Evolutionary conservation across 805 yeast genomes (phyloP).

Genomic region (Candida anglica): DNA sequence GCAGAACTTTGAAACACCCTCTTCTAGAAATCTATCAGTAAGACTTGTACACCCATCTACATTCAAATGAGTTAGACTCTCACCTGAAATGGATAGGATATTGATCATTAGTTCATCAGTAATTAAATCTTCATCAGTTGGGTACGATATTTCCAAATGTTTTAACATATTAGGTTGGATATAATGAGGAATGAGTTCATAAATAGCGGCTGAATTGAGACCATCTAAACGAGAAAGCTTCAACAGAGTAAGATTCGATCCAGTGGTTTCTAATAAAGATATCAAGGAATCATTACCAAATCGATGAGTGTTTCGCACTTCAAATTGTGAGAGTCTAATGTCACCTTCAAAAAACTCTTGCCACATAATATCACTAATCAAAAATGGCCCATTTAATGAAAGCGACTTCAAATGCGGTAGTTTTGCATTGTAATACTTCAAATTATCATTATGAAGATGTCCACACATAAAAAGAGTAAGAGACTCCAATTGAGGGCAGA

Average conservation of each 20-base stretch:
- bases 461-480: conserved; percentile 90
- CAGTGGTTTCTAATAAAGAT: conserved; percentile 57
- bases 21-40: conserved; percentile 57
- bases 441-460: conserved; percentile 72
- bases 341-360: conserved; percentile 59
- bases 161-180: conserved; percentile 43
- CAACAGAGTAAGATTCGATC: conserved; percentile 48
- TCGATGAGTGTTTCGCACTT: conserved; percentile 78
- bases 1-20: conserved; percentile 60
- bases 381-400: conserved; percentile 84
- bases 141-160: conserved; percentile 64
- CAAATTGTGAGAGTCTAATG: conserved; percentile 51
- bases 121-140: conserved; percentile 59
- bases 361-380: conserved; percentile 79
- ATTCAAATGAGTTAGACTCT: conserved; percentile 49
- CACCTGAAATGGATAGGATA: conserved; percentile 59
- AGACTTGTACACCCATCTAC: conserved; percentile 73
- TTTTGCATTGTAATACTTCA: conserved; percentile 59
- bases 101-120: conserved; percentile 65
- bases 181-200: conserved; percentile 63
- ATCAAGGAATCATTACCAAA: conserved; percentile 65
- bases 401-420: conserved; percentile 51
- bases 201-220: conserved; percentile 50
- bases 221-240: conserved; percentile 72
- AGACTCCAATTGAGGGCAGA: conserved; percentile 66